Base-by-base conservation (phyloP, 305 asterid species). In the Fraxinus paxiana region DNA sequence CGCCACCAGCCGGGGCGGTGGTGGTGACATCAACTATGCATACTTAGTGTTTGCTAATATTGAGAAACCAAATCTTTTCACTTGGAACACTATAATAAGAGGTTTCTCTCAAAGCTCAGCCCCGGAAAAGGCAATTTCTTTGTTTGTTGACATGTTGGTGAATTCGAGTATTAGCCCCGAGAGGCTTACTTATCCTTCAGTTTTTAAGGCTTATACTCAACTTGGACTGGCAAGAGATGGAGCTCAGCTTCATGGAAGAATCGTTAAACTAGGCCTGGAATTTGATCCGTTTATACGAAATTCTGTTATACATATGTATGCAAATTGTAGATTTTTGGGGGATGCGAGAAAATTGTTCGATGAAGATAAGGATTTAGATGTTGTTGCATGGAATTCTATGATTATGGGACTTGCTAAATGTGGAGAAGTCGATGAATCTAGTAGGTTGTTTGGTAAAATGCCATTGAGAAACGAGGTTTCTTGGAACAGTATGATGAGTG, bases 331-430 rank as follows among this genome's bases (percentile, higher is more conserved):
- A 63, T 72, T 87, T 54, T 77, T 92, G 84, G 85, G 76, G 24
- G 83, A 86, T 83, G 96, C 93, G 0, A 7, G 86, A 77, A 91
- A 87, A 41, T 72, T 94, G 88, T 94, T 92, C 74, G 88, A 90
- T 46, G 92, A 88, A 77, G 81, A 79, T 79, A 78, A 20, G 0
- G 83, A 78, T 5, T 37, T 61, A 28, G 96, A 92, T 77, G 88
- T 88, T 43, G 94, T 92, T 26, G 85, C 95, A 13, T 94, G 97
- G 95, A 92, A 94, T 87, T 91, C 94, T 1, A 85, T 94, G 90
- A 84, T 94, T 30, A 84, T 87, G 71, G 94, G 97, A 4, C 82
- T 83, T 78, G 92, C 97, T 4, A 92, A 89, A 85, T 81, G 82
- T 77, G 96, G 95, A 33, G 84, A 85, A 31, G 81, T 93, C 56